A percentile compares a stretch with the other conserved stretches of the same genome.
Conservation (phyloP, 495 filamentous ascomycete genomes). For the Aspergillus avenaceus region DNA sequence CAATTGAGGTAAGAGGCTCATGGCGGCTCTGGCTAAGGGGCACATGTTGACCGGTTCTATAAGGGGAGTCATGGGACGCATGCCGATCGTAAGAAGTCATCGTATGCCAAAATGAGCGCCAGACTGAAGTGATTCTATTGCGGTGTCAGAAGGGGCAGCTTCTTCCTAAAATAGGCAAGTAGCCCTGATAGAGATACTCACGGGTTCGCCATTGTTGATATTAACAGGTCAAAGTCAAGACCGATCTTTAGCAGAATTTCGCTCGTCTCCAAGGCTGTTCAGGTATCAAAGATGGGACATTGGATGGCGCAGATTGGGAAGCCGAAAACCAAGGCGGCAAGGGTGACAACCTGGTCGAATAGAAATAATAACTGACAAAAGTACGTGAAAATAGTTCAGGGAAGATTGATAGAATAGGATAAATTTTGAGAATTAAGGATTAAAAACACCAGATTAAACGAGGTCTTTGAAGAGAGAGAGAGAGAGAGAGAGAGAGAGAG, state of each 20-base stretch:
- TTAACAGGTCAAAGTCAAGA: not conserved
- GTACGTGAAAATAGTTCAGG: too few species aligned
- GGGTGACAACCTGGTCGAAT: too few species aligned
- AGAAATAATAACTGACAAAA: too few species aligned
- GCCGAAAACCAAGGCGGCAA: too few species aligned
- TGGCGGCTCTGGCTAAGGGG: slow-evolving; percentile 69
- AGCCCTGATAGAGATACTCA: slow-evolving; percentile 11
- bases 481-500: slow-evolving; percentile 8
- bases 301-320: too few species aligned
- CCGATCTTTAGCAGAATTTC: not conserved
- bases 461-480: slow-evolving; percentile 8
- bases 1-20: slow-evolving; percentile 70
- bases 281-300: slow-evolving; percentile 10
- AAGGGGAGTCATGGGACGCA: slow-evolving; percentile 81
- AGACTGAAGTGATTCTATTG: slow-evolving; percentile 55
- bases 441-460: too few species aligned
- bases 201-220: slow-evolving; percentile 20
- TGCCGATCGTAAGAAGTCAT: slow-evolving; percentile 81
- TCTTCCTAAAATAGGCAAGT: not conserved
- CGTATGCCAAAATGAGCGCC: slow-evolving; percentile 90
- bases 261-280: not conserved
- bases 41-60: slow-evolving; percentile 76
- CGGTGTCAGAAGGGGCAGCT: slow-evolving; percentile 4
- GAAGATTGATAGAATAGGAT: too few species aligned
- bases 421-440: too few species aligned